Conservation (phyloP, 345 rosid genomes). For the Euclidium syriacum region DNA sequence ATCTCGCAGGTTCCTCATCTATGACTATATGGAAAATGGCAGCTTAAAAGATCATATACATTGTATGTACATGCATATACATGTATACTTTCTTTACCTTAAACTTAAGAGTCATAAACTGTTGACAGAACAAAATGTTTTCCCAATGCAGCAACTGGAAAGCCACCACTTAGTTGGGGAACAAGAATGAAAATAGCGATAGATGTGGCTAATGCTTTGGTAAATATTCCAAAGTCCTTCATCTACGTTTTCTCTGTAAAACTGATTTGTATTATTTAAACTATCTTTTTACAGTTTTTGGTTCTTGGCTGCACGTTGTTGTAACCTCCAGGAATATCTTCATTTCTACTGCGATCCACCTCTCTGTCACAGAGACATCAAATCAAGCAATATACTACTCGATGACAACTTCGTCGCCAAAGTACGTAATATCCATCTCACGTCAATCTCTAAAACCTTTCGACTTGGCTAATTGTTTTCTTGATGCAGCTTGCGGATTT, state of each 20-base stretch:
- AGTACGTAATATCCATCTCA: constrained; percentile 31
- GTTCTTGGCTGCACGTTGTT: constrained; percentile 31
- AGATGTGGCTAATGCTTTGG: constrained; percentile 96
- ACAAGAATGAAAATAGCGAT: constrained; percentile 97
- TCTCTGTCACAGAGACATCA: constrained; percentile 91
- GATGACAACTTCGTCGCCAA: constrained; percentile 81
- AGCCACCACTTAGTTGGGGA: constrained; percentile 78
- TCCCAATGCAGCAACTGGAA: constrained; percentile 59
- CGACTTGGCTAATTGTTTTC: background rate
- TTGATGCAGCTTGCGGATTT: constrained; percentile 84
- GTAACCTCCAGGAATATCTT: constrained; percentile 74
- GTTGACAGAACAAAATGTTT: constrained; percentile 9
- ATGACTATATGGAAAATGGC: constrained; percentile 84
- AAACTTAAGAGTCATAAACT: constrained; percentile 16
- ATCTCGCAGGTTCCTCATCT: constrained; percentile 70
- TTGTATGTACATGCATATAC: constrained; percentile 51
- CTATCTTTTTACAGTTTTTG: constrained; percentile 23
- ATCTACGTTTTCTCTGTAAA: background rate
- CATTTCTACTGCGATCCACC: constrained; percentile 96
- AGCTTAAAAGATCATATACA: constrained; percentile 85
- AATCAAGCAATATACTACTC: constrained; percentile 88
- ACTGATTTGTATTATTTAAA: constrained; percentile 11
- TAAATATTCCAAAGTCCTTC: constrained; percentile 34
- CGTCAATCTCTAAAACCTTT: background rate
- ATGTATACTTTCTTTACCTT: constrained; percentile 30